Evolutionary conservation across 2,329 filamentous ascomycete species (phyloP).

Genomic region (Bipolaris cookei): DNA sequence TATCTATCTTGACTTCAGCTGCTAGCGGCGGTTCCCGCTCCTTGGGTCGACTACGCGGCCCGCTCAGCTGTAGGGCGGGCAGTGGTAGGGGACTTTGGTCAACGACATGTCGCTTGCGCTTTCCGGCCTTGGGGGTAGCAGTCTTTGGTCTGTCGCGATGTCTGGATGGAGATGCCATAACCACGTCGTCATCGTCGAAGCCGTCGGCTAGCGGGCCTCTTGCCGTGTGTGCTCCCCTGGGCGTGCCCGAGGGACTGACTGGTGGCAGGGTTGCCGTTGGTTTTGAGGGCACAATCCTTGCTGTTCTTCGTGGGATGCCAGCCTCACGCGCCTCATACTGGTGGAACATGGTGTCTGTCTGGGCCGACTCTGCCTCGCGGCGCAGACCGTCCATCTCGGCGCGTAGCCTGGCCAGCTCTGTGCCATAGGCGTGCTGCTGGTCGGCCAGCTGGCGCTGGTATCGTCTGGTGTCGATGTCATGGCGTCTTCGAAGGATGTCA

Average conservation of each 20-base stretch:
- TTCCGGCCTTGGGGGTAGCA: slow-evolving; percentile 66
- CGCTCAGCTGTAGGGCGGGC: slow-evolving; percentile 59
- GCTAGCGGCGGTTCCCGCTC: slow-evolving; percentile 27
- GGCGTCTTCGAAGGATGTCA: slow-evolving; percentile 74
- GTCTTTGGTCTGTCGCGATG: slow-evolving; percentile 55
- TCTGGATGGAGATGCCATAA: slow-evolving; percentile 62
- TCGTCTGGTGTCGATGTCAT: slow-evolving; percentile 65
- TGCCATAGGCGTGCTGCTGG: slow-evolving; percentile 67
- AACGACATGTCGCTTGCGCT: slow-evolving; percentile 68
- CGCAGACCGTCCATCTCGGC: slow-evolving; percentile 68
- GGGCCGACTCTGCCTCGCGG: slow-evolving; percentile 68
- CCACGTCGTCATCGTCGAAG: slow-evolving; percentile 72
- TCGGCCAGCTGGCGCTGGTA: slow-evolving; percentile 68
- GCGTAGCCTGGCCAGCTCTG: slow-evolving; percentile 69
- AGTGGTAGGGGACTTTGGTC: slow-evolving; percentile 69
- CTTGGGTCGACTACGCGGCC: slow-evolving; percentile 49
- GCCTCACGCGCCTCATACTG: slow-evolving; percentile 72
- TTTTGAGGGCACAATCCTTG: slow-evolving; percentile 30
- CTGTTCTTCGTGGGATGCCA: slow-evolving; percentile 53
- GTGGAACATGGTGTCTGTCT: slow-evolving; percentile 75
- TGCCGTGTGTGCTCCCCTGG: slow-evolving; percentile 64
- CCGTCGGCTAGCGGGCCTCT: slow-evolving; percentile 70
- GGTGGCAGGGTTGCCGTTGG: slow-evolving; percentile 26
- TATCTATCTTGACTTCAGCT: slow-evolving; percentile 22
- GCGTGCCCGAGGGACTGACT: slow-evolving; percentile 59